Percentiles rank a stretch among this genome's conserved stretches.
These are phyloP conservation scores for Suillus decipiens DNA, from an alignment of 768 basidiomycete species.

Conservation along the genomic window DNA sequence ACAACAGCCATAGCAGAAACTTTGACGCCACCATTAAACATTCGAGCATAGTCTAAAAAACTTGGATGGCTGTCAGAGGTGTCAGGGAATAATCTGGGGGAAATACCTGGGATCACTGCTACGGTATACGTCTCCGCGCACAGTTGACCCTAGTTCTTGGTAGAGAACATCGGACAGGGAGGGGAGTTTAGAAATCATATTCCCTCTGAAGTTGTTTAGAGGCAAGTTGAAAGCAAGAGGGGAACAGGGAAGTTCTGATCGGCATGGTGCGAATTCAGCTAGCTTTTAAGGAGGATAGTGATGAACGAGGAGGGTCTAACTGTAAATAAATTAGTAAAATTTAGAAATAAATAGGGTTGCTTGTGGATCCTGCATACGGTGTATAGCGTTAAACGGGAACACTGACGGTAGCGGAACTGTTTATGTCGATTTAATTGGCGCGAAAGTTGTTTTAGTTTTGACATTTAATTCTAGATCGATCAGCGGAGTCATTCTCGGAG, in stretches of 20 bases:
- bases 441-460: too few species aligned
- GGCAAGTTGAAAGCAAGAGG: constrained; percentile 6
- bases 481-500: too few species aligned
- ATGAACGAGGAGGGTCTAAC: constrained; percentile 3
- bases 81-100: background rate
- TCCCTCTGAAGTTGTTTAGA: constrained; percentile 10
- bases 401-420: too few species aligned
- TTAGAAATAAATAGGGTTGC: constrained; percentile 9
- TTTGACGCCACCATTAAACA: constrained; percentile 81
- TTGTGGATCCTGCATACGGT: background rate
- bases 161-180: constrained; percentile 33
- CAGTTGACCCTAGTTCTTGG: constrained; percentile 45
- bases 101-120: constrained; percentile 43
- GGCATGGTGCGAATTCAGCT: constrained; percentile 2
- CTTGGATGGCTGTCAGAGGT: constrained; percentile 16
- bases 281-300: constrained; percentile 20
- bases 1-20: constrained; percentile 62
- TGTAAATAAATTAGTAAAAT: constrained; percentile 12
- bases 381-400: too few species aligned
- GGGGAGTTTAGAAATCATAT: background rate
- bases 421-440: too few species aligned
- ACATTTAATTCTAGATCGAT: too few species aligned
- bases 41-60: constrained; percentile 35
- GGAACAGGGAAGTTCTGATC: constrained; percentile 13
- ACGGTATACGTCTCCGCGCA: constrained; percentile 50